phyloP scores from a whole-genome alignment of 1,284 basidiomycete species.

The Irpex sp. region DNA sequence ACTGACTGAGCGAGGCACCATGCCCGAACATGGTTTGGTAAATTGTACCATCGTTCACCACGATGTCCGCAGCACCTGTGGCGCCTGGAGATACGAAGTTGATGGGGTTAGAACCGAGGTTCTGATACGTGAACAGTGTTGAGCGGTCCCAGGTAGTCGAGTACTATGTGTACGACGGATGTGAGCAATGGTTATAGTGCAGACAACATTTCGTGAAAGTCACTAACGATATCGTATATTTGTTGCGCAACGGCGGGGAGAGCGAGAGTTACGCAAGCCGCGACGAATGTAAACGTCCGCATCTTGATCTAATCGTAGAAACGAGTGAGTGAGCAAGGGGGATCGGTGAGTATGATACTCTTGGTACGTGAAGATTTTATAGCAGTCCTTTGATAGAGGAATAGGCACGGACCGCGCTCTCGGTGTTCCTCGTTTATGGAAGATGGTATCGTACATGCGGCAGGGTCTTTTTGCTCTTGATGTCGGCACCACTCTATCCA shows the following conservation, averaged over 20 bases:
- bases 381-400: background rate
- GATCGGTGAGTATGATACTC: background rate
- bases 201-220: background rate
- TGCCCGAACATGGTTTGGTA: conserved; percentile 47
- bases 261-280: conserved; percentile 13
- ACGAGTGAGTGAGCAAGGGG: background rate
- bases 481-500: background rate
- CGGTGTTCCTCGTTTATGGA: background rate
- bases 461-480: background rate
- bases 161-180: conserved; percentile 23
- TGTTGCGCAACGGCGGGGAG: conserved; percentile 24
- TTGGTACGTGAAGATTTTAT: background rate
- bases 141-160: conserved; percentile 35
- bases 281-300: conserved; percentile 10
- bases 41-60: conserved; percentile 35
- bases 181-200: background rate
- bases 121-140: conserved; percentile 31
- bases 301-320: conserved; percentile 10
- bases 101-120: conserved; percentile 29
- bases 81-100: conserved; percentile 37
- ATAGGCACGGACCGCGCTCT: background rate
- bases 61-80: conserved; percentile 41
- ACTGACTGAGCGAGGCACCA: conserved; percentile 44
- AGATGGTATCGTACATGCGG: background rate
- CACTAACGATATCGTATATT: conserved; percentile 34